These are phyloP conservation scores for Fagus crenata DNA, from an alignment of 306 rosid species.

Conservation along the genomic window DNA sequence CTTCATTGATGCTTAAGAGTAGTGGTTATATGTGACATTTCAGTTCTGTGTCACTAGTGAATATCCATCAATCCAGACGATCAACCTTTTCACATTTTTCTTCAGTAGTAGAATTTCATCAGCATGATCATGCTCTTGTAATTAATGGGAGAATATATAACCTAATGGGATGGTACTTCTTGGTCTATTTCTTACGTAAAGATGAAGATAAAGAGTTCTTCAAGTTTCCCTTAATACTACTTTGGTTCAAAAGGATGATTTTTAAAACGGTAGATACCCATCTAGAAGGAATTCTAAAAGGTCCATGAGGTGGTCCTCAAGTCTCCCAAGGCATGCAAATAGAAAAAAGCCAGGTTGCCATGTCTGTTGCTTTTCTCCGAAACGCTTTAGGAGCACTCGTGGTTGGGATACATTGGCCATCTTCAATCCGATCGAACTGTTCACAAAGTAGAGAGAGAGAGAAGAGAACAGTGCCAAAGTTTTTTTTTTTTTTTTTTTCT, in stretches of 20 bases:
- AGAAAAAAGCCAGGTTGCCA: not conserved
- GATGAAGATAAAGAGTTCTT: not conserved
- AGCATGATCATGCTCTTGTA: not conserved
- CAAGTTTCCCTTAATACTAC: not conserved
- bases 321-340: not conserved
- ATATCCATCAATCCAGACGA: not conserved
- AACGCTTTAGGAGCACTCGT: not conserved
- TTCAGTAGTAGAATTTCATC: not conserved
- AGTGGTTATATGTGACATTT: not conserved
- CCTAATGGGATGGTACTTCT: not conserved
- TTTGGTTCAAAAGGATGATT: not conserved
- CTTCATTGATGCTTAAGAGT: too few relatives aligned
- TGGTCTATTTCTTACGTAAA: constrained; percentile 4
- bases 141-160: not conserved
- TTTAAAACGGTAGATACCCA: not conserved
- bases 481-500: not conserved
- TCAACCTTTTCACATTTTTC: too few relatives aligned
- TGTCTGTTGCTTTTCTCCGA: not conserved
- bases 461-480: too few relatives aligned
- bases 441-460: too few relatives aligned
- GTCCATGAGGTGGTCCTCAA: constrained; percentile 4
- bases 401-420: not conserved
- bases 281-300: not conserved
- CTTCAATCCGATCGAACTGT: too few relatives aligned
- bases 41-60: not conserved